Evolutionary conservation across 257 asterid species (phyloP), one percentile per base, ranked within the genome.

Genomic region (Solanum pinnatisectum): DNA sequence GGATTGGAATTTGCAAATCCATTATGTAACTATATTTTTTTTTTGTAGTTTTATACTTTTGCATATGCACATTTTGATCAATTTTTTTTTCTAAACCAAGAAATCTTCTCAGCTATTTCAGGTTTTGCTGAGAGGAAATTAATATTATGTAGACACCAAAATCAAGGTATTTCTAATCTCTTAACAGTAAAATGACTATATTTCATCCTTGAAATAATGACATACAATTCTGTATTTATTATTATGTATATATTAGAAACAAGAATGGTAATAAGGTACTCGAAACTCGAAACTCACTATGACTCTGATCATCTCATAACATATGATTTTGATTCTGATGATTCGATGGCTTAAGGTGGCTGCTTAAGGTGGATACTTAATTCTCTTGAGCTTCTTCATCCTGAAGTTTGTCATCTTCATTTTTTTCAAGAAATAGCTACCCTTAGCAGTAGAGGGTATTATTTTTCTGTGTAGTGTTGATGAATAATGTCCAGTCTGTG

Each of bases 131-230:
- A 88, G 88, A 83, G 37, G 65, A 20, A 59, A 88, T 87, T 81
- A 91, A 73, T 87, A 65, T 20, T n/a, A 96, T 96, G 98, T 98
- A 95, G 95, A 92, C 98, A 46, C 89, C 98, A 90, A 96, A 95
- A 86, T 87, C 94, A 84, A 95, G 98, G 98, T 96, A 90, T 42
- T 86, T 65, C 70, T 76, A 40, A 73, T 78, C 20, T 40, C 30
- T 40, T 39, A 11, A 67, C 20, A 67, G 20, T 67, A 27, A 40
- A n/a, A 68, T 68, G 20, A 5, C 18, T 12, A 35, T 22, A 74
- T 6, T 42, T 74, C 56, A 76, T 76, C 11, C 52, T 36, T 76
- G 33, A 37, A 37, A 39, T 23, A 23, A 42, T 42, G 49, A 39
- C 13, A 25, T 76, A 5, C 10, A 76, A 23, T 76, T 16, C 2